Evolutionary conservation across 2,329 filamentous ascomycete genomes (phyloP), one percentile per base, ranked within the genome.

Genomic region (Sordariomycetes sp.): DNA sequence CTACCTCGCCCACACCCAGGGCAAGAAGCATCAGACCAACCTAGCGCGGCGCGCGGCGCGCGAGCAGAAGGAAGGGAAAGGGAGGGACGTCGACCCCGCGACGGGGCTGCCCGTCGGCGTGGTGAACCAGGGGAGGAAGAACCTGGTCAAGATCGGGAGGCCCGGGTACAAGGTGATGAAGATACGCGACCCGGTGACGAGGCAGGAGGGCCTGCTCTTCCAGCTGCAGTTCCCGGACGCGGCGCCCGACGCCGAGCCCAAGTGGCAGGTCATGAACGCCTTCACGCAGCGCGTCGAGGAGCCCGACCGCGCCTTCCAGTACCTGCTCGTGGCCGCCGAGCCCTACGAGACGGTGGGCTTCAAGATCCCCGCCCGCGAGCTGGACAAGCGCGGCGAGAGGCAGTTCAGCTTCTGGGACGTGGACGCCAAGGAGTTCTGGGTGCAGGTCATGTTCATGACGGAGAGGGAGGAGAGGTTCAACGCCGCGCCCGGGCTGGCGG

Each of bases 111-210:
- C 90, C 10, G 79, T 87, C 2, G 89, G 89, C 67, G 83, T 87
- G 3, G 86, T 87, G 18, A 79, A 81, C n/a, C 68, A 77, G 71
- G 80, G 89, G n/a, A 83, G 87, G 69, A 86, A 86, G 69, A 95
- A 96, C 68, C 76, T 90, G 18, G 85, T 97, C 69, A 97, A 97
- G 82, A 97, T 99, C 66, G 94, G 94, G 3, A 82, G 93, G 5
- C 94, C 94, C 0, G 94, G 94, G 0, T 99, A 99, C 77, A 95
- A 96, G 72, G 97, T 99, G 72, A 97, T 92, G 22, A 99, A 99
- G 78, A 87, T 93, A 53, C 82, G 91, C 62, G 93, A 99, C 71
- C 89, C 90, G 4, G 80, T 93, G 64, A 95, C 91, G 58, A 78
- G 89, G 48, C 94, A 99, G 75, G 83, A 92, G 65, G 94, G 94